These are phyloP conservation scores for Volvox reticuliferus DNA, from an alignment of 139 green algal genomes.

Conservation along the genomic window DNA sequence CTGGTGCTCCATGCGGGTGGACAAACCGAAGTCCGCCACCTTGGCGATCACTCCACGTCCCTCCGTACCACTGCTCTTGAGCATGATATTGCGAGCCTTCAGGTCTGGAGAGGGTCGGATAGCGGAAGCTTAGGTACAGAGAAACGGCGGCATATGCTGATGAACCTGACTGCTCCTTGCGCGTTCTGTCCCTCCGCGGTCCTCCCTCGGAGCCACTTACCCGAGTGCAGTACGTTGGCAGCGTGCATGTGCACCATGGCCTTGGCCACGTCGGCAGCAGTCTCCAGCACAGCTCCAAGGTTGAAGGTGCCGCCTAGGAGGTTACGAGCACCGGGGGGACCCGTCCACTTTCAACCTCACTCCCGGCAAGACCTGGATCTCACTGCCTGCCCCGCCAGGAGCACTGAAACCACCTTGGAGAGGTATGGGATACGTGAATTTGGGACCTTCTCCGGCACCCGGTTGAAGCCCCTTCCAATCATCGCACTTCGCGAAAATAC, in stretches of 20 bases:
- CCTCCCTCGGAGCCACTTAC: neutral
- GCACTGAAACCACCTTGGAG: no score
- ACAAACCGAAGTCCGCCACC: conserved; percentile 69
- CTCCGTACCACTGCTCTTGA: conserved; percentile 47
- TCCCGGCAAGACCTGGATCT: no score
- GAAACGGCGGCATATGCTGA: neutral
- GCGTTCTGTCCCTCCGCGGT: no score
- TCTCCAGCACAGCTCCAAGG: conserved; percentile 63
- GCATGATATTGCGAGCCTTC: conserved; percentile 54
- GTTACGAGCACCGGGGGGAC: no score
- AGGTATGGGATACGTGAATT: no score
- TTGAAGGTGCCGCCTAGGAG: conserved; percentile 15
- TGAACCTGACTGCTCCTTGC: no score
- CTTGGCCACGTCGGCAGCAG: conserved; percentile 62
- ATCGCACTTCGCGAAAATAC: no score
- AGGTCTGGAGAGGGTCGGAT: conserved; percentile 39
- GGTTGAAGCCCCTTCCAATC: no score
- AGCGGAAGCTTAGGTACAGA: neutral
- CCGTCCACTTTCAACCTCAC: no score
- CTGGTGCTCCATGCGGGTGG: conserved; percentile 48
- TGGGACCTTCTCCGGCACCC: no score
- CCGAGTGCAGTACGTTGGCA: conserved; percentile 59
- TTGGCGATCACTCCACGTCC: conserved; percentile 44
- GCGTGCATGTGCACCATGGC: conserved; percentile 73
- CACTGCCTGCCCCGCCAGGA: no score